Evolutionary conservation across 257 asterid genomes (phyloP).

Genomic region (Solanum medicagineum): DNA sequence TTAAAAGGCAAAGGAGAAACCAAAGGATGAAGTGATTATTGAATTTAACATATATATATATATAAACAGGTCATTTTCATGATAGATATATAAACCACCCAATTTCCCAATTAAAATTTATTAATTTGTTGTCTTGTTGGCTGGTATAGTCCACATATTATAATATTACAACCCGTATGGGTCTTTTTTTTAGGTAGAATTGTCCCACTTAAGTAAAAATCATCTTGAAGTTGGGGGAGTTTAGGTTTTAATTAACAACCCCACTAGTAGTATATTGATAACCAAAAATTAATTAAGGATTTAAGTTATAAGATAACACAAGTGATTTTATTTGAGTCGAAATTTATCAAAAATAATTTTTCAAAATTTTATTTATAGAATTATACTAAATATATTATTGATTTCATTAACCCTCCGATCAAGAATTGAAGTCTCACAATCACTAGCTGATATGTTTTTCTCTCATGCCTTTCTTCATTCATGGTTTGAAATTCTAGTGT

Average conservation of each 20-base stretch:
- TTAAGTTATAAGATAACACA: background rate
- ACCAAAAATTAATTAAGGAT: background rate
- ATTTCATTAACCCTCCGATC: background rate
- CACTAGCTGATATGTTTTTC: no score
- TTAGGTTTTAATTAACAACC: background rate
- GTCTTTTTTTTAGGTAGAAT: background rate
- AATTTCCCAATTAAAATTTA: background rate
- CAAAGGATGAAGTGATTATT: background rate
- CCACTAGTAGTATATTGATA: background rate
- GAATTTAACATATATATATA: background rate
- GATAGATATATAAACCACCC: background rate
- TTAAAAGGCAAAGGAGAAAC: background rate
- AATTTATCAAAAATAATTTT: background rate
- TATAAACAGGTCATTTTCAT: slow-evolving; percentile 2
- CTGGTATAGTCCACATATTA: background rate
- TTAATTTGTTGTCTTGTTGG: background rate
- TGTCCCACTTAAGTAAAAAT: background rate
- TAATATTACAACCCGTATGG: background rate
- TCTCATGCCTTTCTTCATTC: no score
- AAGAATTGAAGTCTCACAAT: no score
- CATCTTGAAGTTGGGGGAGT: background rate
- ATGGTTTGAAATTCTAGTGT: no score
- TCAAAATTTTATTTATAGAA: background rate
- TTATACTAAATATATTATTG: background rate
- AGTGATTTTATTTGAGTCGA: background rate